Evolutionary conservation across 179 eudicot species (phyloP).

Genomic region (Silene vulgaris): DNA sequence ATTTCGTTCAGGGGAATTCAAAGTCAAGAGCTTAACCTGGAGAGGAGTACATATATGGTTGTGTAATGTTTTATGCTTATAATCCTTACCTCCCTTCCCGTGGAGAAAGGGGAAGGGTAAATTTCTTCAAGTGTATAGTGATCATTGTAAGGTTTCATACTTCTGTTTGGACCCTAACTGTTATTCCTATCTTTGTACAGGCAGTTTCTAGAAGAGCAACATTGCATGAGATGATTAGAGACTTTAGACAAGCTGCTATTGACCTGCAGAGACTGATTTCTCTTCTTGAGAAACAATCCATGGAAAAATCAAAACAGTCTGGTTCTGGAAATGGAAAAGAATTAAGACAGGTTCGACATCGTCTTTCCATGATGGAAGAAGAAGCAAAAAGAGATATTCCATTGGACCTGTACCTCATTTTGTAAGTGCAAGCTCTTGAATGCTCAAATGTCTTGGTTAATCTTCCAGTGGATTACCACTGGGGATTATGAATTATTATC

Average conservation of each 20-base stretch:
- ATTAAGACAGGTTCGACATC: conserved; percentile 53
- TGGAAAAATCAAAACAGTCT: conserved; percentile 43
- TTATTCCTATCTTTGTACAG: conserved; percentile 33
- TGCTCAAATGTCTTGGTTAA: not conserved
- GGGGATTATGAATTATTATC: not conserved
- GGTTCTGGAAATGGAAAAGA: conserved; percentile 54
- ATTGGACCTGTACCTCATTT: conserved; percentile 61
- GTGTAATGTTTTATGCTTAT: not conserved
- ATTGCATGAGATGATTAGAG: conserved; percentile 81
- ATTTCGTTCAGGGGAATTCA: conserved; percentile 5
- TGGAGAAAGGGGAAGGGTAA: not conserved
- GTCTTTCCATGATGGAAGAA: conserved; percentile 56
- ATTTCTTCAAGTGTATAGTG: not conserved
- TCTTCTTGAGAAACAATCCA: conserved; percentile 56
- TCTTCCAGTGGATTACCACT: not conserved
- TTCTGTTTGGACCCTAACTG: not conserved
- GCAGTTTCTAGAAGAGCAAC: conserved; percentile 93
- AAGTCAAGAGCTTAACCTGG: not conserved
- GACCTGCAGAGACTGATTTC: conserved; percentile 62
- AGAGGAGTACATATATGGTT: conserved; percentile 2
- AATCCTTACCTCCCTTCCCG: not conserved
- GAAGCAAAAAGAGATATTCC: conserved; percentile 59
- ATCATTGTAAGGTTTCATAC: conserved; percentile 7
- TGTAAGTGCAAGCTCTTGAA: conserved; percentile 44
- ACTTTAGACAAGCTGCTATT: conserved; percentile 65